phyloP scores from a whole-genome alignment of 2,329 filamentous ascomycete genomes.

The Arthroderma uncinatum region DNA sequence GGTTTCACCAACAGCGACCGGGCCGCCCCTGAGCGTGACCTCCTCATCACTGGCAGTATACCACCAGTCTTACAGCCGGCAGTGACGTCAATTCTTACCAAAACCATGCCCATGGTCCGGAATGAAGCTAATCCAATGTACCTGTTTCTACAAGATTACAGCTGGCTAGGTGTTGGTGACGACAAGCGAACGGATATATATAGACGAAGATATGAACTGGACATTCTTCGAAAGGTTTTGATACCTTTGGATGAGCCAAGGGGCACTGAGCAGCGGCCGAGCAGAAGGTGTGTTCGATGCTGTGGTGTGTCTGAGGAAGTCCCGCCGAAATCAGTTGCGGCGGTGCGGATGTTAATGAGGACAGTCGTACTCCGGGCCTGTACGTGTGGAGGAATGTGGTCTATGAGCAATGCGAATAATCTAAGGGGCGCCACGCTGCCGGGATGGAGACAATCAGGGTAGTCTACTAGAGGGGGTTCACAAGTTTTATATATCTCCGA shows the following conservation, averaged over 20 bases:
- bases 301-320: conserved; percentile 56
- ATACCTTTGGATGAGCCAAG: conserved; percentile 4
- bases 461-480: too few species aligned
- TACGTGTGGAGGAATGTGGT: conserved; percentile 34
- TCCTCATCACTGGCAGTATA: conserved; percentile 43
- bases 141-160: conserved; percentile 63
- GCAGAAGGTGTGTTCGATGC: conserved; percentile 49
- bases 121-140: conserved; percentile 52
- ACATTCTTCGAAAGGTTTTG: conserved; percentile 43
- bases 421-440: background rate
- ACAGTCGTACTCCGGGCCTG: conserved; percentile 29
- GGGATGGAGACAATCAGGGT: background rate
- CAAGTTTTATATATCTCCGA: too few species aligned
- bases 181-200: conserved; percentile 49
- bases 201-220: conserved; percentile 48
- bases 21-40: conserved; percentile 40
- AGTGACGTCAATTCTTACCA: conserved; percentile 39
- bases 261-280: conserved; percentile 19
- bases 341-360: conserved; percentile 30
- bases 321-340: conserved; percentile 26
- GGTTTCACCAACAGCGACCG: conserved; percentile 37
- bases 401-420: conserved; percentile 21
- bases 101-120: conserved; percentile 46
- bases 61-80: conserved; percentile 42
- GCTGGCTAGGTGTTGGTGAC: conserved; percentile 55